Evolutionary conservation across 1,139 yeast species (phyloP), one percentile per base, ranked within the genome.

Genomic region (Chernovozyma aurita): DNA sequence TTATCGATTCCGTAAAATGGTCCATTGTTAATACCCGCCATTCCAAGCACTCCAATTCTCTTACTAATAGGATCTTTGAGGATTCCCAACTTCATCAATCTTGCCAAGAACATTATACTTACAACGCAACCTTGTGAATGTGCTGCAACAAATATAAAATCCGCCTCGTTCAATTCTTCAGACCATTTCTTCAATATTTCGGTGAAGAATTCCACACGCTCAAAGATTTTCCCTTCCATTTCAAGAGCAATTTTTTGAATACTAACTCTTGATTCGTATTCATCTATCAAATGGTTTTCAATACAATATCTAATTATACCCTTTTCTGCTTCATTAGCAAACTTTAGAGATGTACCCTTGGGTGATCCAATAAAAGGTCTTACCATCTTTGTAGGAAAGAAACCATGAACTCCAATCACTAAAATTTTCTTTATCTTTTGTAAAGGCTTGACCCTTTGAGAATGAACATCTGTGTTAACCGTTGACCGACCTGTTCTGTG

Each of bases 61-160:
- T 81, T 80, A 24, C 57, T 57, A 15, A 60, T 59, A 1, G 70
- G 63, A 37, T 63, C 60, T 46, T 65, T 67, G 15, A 87, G 73
- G 18, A 85, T 70, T 0, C 92, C 95, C 45, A 78, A 71, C 43
- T 76, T 80, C 7, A 92, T 74, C 31, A 92, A 65, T 45, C 76
- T 72, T 0, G 95, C 85, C 24, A 88, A 61, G 22, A 92, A 57
- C 33, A 87, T 82, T 1, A 87, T 79, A 1, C 95, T 79, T 0
- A 92, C 97, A 0, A 95, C 97, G 37, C 94, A 82, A 0, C 98
- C 97, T 59, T 92, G 98, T 0, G 97, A 87, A 61, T 92, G 98
- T 0, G 95, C 80, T 1, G 96, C 96, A 45, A 92, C 75, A 54
- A 83, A 87, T 9, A 92, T 77, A 47, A 84, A 83, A 55, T 92